These are phyloP conservation scores for Alternaria infectoria DNA, from an alignment of 2,329 filamentous ascomycete species.

Conservation along the genomic window DNA sequence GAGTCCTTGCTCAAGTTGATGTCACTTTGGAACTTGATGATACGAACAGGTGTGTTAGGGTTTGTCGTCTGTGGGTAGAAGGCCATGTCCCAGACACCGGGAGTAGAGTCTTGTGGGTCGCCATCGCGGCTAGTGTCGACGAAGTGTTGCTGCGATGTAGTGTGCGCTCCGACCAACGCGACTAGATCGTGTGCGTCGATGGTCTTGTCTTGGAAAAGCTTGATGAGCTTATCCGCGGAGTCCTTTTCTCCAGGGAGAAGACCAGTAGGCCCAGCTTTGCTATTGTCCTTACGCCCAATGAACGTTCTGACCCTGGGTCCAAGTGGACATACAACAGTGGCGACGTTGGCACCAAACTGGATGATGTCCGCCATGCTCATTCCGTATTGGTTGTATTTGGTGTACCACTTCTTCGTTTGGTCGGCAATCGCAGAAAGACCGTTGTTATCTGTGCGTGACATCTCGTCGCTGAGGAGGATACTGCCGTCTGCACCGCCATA, in stretches of 20 bases:
- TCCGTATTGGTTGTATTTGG: constrained; percentile 42
- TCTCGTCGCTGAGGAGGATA: constrained; percentile 41
- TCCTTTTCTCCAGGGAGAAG: constrained; percentile 44
- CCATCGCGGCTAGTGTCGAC: constrained; percentile 40
- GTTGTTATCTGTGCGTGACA: constrained; percentile 37
- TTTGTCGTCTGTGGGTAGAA: constrained; percentile 46
- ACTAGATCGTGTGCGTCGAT: constrained; percentile 47
- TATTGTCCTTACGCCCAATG: constrained; percentile 48
- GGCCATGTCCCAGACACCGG: constrained; percentile 47
- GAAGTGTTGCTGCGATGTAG: constrained; percentile 47
- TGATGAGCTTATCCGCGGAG: constrained; percentile 43
- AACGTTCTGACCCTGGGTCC: constrained; percentile 48
- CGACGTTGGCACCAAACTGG: constrained; percentile 47
- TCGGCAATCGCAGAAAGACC: constrained; percentile 35
- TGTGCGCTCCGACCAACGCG: constrained; percentile 48
- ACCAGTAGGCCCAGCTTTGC: constrained; percentile 40
- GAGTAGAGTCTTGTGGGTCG: constrained; percentile 46
- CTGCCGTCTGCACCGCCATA: constrained; percentile 44
- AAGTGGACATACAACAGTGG: constrained; percentile 48
- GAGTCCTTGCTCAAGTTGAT: constrained; percentile 44
- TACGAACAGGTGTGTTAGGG: constrained; percentile 31
- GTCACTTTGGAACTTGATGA: constrained; percentile 48
- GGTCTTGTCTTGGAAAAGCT: constrained; percentile 48
- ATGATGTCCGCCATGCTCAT: constrained; percentile 49
- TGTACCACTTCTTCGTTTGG: constrained; percentile 41